phyloP scores from a whole-genome alignment of 768 basidiomycete genomes.

The Pisolithus marmoratus region DNA sequence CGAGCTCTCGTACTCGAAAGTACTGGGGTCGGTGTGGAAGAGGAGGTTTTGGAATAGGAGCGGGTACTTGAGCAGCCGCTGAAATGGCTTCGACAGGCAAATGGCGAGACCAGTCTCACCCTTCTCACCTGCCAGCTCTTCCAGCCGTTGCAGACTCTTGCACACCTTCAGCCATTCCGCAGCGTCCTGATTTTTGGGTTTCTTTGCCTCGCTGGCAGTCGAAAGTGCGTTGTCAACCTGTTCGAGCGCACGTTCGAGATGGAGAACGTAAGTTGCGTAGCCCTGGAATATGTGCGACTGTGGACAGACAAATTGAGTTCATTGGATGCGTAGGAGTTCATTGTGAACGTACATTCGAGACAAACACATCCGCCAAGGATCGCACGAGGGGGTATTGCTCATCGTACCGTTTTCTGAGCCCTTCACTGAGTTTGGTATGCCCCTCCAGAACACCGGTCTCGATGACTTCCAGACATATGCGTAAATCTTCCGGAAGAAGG shows the following conservation, averaged over 20 bases:
- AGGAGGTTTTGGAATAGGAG: slow-evolving; percentile 96
- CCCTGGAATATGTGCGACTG: slow-evolving; percentile 92
- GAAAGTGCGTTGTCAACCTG: slow-evolving; percentile 79
- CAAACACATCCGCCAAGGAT: slow-evolving; percentile 93
- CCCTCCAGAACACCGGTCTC: slow-evolving; percentile 85
- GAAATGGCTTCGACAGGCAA: slow-evolving; percentile 94
- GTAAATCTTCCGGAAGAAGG: slow-evolving; percentile 82
- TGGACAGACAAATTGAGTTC: slow-evolving; percentile 12
- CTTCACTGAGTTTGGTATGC: slow-evolving; percentile 79
- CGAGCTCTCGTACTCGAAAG: slow-evolving; percentile 95
- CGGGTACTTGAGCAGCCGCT: slow-evolving; percentile 93
- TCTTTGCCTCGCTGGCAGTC: slow-evolving; percentile 55
- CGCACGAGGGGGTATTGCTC: slow-evolving; percentile 94
- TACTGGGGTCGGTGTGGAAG: slow-evolving; percentile 95
- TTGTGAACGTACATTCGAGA: slow-evolving; percentile 69
- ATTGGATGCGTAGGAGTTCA: slow-evolving; percentile 2
- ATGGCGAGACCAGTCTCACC: slow-evolving; percentile 95
- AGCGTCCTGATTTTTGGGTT: slow-evolving; percentile 76
- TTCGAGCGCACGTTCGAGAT: slow-evolving; percentile 84
- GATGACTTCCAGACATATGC: slow-evolving; percentile 80
- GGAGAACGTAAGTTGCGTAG: slow-evolving; percentile 92
- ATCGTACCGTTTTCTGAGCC: slow-evolving; percentile 85
- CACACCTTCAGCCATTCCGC: slow-evolving; percentile 76
- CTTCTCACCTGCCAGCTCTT: slow-evolving; percentile 73
- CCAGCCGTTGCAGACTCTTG: slow-evolving; percentile 68